Evolutionary conservation across 768 basidiomycete species (phyloP).

Genomic region (Termitomyces heimii): DNA sequence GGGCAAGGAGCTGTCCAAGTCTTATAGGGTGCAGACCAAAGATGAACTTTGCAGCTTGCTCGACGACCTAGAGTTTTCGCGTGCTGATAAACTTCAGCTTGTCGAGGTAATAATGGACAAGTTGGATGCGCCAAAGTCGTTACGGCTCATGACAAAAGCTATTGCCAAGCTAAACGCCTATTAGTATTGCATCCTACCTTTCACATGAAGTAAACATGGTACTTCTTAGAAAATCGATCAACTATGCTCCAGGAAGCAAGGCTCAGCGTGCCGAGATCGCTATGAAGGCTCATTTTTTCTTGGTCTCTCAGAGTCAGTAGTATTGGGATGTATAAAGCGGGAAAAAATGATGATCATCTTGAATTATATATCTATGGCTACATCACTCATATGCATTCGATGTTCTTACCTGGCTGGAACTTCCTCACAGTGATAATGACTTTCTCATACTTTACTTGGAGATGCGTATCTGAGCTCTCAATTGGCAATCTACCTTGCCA

Average conservation of each 20-base stretch:
- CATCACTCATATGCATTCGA: too few relatives aligned
- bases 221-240: background rate
- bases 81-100: slow-evolving; percentile 63
- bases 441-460: too few relatives aligned
- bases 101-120: slow-evolving; percentile 77
- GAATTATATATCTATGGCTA: too few relatives aligned
- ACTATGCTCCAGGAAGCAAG: background rate
- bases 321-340: too few relatives aligned
- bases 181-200: background rate
- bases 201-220: background rate
- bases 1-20: slow-evolving; percentile 42
- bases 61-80: slow-evolving; percentile 52
- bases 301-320: too few relatives aligned
- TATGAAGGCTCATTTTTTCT: background rate
- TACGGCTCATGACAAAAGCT: slow-evolving; percentile 51
- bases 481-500: too few relatives aligned
- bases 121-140: slow-evolving; percentile 63
- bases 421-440: too few relatives aligned
- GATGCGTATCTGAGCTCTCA: too few relatives aligned
- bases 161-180: slow-evolving; percentile 46
- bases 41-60: slow-evolving; percentile 63
- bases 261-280: background rate
- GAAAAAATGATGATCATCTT: too few relatives aligned
- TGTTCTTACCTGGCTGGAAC: too few relatives aligned
- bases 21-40: slow-evolving; percentile 65